Evolutionary conservation across 768 basidiomycete genomes (phyloP).

Genomic region (Leccinum broughii): DNA sequence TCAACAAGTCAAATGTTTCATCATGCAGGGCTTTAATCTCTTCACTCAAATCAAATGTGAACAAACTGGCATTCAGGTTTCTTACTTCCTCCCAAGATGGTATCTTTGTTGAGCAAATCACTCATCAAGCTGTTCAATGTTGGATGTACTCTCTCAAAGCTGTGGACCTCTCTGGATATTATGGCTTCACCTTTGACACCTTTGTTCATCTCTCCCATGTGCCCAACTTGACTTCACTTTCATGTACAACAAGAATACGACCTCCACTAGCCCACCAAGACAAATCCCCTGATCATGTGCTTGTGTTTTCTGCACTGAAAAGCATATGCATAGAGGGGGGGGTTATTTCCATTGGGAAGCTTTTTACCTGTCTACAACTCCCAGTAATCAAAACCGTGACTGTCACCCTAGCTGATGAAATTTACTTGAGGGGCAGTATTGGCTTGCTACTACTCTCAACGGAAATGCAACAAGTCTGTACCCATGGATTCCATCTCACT

Average conservation of each 20-base stretch:
- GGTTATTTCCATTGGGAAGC: background rate
- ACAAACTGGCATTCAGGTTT: too few relatives aligned
- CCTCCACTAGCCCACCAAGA: background rate
- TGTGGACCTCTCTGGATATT: background rate
- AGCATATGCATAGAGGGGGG: background rate
- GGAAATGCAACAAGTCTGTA: background rate
- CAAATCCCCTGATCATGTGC: background rate
- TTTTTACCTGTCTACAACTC: background rate
- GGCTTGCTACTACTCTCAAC: background rate
- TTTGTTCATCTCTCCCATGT: background rate
- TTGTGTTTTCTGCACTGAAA: background rate
- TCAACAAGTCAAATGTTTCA: background rate
- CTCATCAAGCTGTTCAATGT: background rate
- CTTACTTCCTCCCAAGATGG: too few relatives aligned
- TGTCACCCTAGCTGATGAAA: background rate
- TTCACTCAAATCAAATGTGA: background rate
- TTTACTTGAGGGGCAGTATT: background rate
- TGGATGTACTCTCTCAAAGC: background rate
- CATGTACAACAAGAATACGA: background rate
- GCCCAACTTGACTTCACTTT: background rate
- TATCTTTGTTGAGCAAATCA: background rate
- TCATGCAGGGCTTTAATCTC: background rate
- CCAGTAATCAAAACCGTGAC: background rate
- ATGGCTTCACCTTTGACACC: background rate
- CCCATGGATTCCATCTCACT: background rate